These are phyloP conservation scores for Rosa persica DNA, from an alignment of 306 rosid species.

Conservation along the genomic window DNA sequence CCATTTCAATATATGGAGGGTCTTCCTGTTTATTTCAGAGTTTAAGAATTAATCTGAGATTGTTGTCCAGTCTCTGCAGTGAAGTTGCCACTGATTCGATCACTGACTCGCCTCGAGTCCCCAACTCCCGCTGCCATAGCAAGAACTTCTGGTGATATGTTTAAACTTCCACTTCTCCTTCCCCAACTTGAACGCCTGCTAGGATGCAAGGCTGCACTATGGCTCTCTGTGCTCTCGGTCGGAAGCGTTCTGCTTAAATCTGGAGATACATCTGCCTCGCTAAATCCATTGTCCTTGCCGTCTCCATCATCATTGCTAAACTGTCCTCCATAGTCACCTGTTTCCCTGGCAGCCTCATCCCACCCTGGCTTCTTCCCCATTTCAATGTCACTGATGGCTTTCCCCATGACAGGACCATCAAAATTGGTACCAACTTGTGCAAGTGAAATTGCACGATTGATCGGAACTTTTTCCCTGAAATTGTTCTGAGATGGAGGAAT, in stretches of 20 bases:
- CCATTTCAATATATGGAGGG: not conserved
- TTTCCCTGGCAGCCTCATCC: slow-evolving; percentile 34
- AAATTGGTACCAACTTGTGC: slow-evolving; percentile 27
- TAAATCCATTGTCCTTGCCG: slow-evolving; percentile 38
- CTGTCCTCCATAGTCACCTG: slow-evolving; percentile 33
- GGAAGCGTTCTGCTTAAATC: slow-evolving; percentile 42
- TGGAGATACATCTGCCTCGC: slow-evolving; percentile 27
- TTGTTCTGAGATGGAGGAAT: slow-evolving; percentile 65
- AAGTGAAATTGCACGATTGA: slow-evolving; percentile 32
- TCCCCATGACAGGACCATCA: slow-evolving; percentile 44
- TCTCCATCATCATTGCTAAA: slow-evolving; percentile 29
- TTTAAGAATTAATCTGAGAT: slow-evolving; percentile 15
- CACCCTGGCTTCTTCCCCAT: slow-evolving; percentile 41
- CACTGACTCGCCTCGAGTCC: slow-evolving; percentile 31
- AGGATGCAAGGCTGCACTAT: slow-evolving; percentile 23
- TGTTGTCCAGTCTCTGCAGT: slow-evolving; percentile 8
- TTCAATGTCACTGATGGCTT: slow-evolving; percentile 38
- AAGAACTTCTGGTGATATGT: slow-evolving; percentile 37
- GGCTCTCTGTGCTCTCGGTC: slow-evolving; percentile 36
- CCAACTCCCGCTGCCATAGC: slow-evolving; percentile 34
- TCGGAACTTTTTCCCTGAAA: slow-evolving; percentile 57
- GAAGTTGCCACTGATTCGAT: slow-evolving; percentile 22
- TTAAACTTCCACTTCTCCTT: slow-evolving; percentile 43
- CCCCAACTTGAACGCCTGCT: slow-evolving; percentile 36
- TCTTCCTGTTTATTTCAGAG: slow-evolving; percentile 8